These are phyloP conservation scores for Tremellales sp. DNA, from an alignment of 1,284 basidiomycete genomes.

Conservation along the genomic window DNA sequence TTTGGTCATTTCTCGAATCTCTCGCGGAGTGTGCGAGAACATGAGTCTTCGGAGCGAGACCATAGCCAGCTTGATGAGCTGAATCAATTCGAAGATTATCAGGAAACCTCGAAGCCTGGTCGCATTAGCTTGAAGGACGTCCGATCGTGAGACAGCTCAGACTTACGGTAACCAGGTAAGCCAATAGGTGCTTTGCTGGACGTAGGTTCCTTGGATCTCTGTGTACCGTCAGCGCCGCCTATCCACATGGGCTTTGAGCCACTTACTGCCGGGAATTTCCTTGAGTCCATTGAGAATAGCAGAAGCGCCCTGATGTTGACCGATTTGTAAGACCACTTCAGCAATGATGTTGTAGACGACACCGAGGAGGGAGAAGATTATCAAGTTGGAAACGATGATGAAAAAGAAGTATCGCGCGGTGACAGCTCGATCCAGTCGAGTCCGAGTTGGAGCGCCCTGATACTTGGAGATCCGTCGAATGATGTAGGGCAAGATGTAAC, in stretches of 20 bases:
- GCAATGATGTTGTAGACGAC: conserved; percentile 73
- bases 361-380: conserved; percentile 87
- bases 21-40: conserved; percentile 92
- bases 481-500: conserved; percentile 77
- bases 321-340: conserved; percentile 64
- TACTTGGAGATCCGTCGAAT: conserved; percentile 81
- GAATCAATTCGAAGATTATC: conserved; percentile 89
- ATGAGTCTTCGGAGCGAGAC: conserved; percentile 79
- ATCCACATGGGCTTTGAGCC: not conserved
- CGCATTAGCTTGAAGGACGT: not conserved
- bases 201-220: conserved; percentile 77
- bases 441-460: conserved; percentile 60
- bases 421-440: conserved; percentile 78
- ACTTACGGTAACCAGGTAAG: conserved; percentile 85
- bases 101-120: conserved; percentile 83
- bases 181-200: conserved; percentile 71
- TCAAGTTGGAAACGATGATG: conserved; percentile 68
- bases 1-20: conserved; percentile 93
- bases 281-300: conserved; percentile 65
- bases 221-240: conserved; percentile 4
- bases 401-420: conserved; percentile 87
- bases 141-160: not conserved
- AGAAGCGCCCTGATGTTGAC: conserved; percentile 60
- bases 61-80: conserved; percentile 83
- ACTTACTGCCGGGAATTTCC: conserved; percentile 30